These are phyloP conservation scores for Acorus calamus DNA, from an alignment of 106 monocot genomes.

Conservation along the genomic window DNA sequence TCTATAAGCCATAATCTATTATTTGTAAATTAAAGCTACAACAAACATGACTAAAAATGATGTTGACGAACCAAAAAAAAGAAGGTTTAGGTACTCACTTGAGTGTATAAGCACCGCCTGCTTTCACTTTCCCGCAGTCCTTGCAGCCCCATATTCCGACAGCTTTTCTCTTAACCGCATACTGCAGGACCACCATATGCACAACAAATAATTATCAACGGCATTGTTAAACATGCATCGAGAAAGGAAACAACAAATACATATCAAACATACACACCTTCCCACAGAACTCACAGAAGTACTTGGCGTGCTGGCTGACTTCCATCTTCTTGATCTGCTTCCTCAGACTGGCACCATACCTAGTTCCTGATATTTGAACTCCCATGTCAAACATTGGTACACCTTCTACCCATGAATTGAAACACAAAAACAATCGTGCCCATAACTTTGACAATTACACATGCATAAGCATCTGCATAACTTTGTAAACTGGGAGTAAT, in stretches of 20 bases:
- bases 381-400: too few species aligned
- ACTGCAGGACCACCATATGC: slow-evolving; percentile 1
- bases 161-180: slow-evolving; percentile 26
- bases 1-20: too few species aligned
- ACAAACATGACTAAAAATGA: too few species aligned
- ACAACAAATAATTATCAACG: not conserved
- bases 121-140: slow-evolving; percentile 50
- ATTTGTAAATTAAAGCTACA: too few species aligned
- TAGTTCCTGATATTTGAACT: slow-evolving; percentile 25
- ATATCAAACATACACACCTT: slow-evolving; percentile 18
- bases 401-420: too few species aligned
- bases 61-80: too few species aligned
- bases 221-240: not conserved
- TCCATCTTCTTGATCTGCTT: slow-evolving; percentile 77
- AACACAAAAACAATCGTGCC: too few species aligned
- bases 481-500: too few species aligned
- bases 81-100: too few species aligned
- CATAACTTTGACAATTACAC: too few species aligned
- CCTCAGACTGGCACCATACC: slow-evolving; percentile 61
- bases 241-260: not conserved
- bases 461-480: too few species aligned
- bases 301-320: slow-evolving; percentile 50
- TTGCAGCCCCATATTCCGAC: slow-evolving; percentile 32
- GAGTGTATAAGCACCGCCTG: slow-evolving; percentile 24
- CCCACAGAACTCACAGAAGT: slow-evolving; percentile 51